These are phyloP conservation scores for Pythium periplocum DNA, from an alignment of 352 stramenopile species.

Conservation along the genomic window DNA sequence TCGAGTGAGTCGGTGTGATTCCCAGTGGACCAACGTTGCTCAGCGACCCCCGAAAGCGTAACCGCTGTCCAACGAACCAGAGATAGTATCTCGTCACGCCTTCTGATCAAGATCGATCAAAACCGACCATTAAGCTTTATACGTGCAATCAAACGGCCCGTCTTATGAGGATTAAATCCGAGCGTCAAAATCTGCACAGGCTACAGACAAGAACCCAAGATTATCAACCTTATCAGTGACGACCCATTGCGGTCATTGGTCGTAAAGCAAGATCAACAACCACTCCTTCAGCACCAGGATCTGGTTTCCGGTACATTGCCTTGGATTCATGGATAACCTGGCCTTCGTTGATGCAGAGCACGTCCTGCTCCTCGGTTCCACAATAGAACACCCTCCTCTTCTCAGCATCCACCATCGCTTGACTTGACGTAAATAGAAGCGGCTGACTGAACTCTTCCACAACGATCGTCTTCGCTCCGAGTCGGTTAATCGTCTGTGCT, in stretches of 20 bases:
- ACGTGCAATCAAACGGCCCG: too few relatives aligned
- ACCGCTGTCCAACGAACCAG: too few relatives aligned
- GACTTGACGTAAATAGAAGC: constrained; percentile 71
- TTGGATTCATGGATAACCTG: constrained; percentile 82
- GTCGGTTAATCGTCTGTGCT: constrained; percentile 14
- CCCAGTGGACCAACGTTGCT: too few relatives aligned
- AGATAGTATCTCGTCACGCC: too few relatives aligned
- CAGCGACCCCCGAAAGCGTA: too few relatives aligned
- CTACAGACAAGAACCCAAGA: too few relatives aligned
- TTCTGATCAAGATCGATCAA: too few relatives aligned
- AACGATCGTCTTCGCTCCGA: constrained; percentile 34
- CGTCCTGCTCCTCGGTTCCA: constrained; percentile 76
- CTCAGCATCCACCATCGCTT: constrained; percentile 58
- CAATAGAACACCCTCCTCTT: constrained; percentile 70
- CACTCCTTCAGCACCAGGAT: constrained; percentile 70
- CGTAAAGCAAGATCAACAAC: constrained; percentile 61
- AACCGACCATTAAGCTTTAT: too few relatives aligned
- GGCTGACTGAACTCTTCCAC: constrained; percentile 76
- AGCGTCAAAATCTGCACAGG: too few relatives aligned
- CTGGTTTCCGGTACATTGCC: constrained; percentile 71
- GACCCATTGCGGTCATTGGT: constrained; percentile 60
- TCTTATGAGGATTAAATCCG: too few relatives aligned
- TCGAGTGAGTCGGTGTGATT: too few relatives aligned
- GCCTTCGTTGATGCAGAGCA: constrained; percentile 87
- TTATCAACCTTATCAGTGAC: constrained; percentile 22